Evolutionary conservation across 768 basidiomycete species (phyloP), one percentile per base, ranked within the genome.

Genomic region (Austroboletus eburneus): DNA sequence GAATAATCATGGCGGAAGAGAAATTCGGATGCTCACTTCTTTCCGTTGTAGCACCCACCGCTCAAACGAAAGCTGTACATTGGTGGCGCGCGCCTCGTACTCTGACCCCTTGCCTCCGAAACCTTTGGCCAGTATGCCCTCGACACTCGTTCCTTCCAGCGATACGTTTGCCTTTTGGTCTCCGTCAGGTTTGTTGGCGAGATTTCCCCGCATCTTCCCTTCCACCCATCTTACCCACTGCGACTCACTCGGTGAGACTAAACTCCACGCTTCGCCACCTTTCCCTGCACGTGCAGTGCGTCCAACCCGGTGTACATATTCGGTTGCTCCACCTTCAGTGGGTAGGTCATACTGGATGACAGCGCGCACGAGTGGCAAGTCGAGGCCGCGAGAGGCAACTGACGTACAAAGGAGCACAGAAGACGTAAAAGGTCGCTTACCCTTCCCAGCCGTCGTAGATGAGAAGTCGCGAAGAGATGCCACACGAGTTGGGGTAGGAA

Each of bases 331-430:
- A 16, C 93, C 90, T 72, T 99, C 96, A 1, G 96, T 98, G 1
- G 96, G 95, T 18, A 98, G 79, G 63, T 99, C 96, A 59, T 96
- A 96, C 61, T 99, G 96, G 25, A 98, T 71, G 50, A 99, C 93
- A 3, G 91, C 89, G 29, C 87, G 84, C 7, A 98, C 93, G n/a
- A 89, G 77, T 5, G 93, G 93, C 22, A 99, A 73, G 69, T 98
- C 95, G 21, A 99, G 78, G 61, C 96, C 96, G 62, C 96, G 91
- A n/a, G 96, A 93, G 3, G 96, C 96, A 42, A 99, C 94, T 9
- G 92, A 95, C 1, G 96, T 99, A 64, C 94, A 97, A 37, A 98
- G 75, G 4, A 99, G 76, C 40, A 99, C 77, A 2, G 93, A 83
- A 4, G 81, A 77, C 3, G 69, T 56, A 27, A 53, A 55, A 51